Base-by-base conservation (phyloP, 139 green algal genomes). In the Klebsormidium nitens region DNA sequence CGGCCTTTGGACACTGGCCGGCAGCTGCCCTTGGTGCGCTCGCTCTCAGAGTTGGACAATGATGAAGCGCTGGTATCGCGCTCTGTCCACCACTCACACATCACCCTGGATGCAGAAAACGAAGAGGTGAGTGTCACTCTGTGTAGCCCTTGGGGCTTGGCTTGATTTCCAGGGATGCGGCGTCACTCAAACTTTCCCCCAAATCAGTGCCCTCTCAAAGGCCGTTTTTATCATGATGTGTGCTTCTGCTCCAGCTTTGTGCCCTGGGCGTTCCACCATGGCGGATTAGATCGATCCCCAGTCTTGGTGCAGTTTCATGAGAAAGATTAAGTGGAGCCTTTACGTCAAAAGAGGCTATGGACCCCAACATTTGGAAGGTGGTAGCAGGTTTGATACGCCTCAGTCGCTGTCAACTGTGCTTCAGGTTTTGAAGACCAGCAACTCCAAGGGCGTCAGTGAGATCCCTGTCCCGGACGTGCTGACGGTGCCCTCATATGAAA, bases 401-500 rank as follows among this genome's bases (percentile, higher is more conserved):
- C 44, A 14, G 17, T 52, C 14, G 14, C 44, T 52, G 14, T 52
- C 44, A 14, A 17, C 44, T 17, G 44, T 17, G 17, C 14, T 17
- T 52, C 17, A 52, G 14, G 44, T 17, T 17, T 52, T 52, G 44
- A 55, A 36, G 8, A 32, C 19, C 6, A 19, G 8, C 8, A 23
- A 61, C 28, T 23, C 14, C 4, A 23, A 44, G 46, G 47, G 64
- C 14, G n/a, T 11, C 35, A 52, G 39, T 17, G 79, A 83, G 38
- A 86, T 86, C 70, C 81, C 81, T 17, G 85, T 66, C 26, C 81
- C 81, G 5, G 46, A 73, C n/a, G 66, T 71, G 28, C 40, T 62
- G 32, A 34, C 58, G 4, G 81, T 86, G 1, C 36, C 58, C 1
- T 65, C 60, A n/a, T 86, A 86, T 66, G 68, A 77, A 46, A 50